Conservation (phyloP, 768 basidiomycete species). For the Postia placenta region DNA sequence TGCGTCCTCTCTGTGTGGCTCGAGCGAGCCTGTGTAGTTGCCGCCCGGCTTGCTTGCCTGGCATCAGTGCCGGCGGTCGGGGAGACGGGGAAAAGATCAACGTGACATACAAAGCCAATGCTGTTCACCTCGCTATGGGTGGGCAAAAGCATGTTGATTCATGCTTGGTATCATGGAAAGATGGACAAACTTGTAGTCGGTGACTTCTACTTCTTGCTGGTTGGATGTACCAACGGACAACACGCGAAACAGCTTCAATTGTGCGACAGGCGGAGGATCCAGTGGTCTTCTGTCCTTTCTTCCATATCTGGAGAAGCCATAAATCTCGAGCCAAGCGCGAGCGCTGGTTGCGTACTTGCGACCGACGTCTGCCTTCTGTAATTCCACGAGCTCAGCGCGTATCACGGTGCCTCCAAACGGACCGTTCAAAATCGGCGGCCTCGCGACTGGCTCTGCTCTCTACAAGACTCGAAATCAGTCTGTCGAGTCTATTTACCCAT, state of each 20-base stretch:
- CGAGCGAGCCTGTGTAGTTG: too few species aligned
- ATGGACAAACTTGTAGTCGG: slow-evolving; percentile 12
- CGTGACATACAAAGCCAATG: slow-evolving; percentile 65
- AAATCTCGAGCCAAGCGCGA: neutral
- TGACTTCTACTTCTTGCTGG: slow-evolving; percentile 13
- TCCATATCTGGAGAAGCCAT: slow-evolving; percentile 12
- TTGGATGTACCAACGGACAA: slow-evolving; percentile 4
- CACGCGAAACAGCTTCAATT: slow-evolving; percentile 18
- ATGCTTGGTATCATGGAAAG: neutral
- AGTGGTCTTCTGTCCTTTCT: slow-evolving; percentile 20
- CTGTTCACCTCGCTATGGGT: neutral
- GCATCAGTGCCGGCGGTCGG: neutral
- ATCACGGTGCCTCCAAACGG: slow-evolving; percentile 1
- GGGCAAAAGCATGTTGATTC: neutral
- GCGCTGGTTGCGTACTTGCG: slow-evolving; percentile 3
- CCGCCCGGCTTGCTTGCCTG: neutral
- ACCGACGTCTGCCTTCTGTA: slow-evolving; percentile 10
- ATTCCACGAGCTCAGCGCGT: neutral
- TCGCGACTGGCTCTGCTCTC: too few species aligned
- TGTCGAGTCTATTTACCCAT: too few species aligned
- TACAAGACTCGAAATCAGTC: too few species aligned
- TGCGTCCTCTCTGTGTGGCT: too few species aligned
- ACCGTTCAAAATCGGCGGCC: too few species aligned
- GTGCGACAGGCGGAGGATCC: slow-evolving; percentile 22
- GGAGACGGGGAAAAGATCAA: slow-evolving; percentile 64